Evolutionary conservation across 345 rosid species (phyloP).

Genomic region (Zanthoxylum bungeanum): DNA sequence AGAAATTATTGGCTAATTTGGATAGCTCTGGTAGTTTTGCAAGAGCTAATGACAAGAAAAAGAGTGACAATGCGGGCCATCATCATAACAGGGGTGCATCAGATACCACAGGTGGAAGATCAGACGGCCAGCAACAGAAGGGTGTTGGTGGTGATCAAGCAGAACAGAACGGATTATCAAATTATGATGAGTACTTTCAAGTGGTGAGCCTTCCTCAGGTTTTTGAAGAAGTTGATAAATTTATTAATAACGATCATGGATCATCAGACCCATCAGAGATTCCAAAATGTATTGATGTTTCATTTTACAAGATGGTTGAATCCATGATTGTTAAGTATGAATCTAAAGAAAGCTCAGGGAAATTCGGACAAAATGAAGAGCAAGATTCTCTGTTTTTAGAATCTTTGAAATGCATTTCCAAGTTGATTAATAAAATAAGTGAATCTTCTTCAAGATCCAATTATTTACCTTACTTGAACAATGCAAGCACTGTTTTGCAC

Average conservation of each 20-base stretch:
- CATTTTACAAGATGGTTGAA: constrained; percentile 44
- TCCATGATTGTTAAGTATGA: constrained; percentile 40
- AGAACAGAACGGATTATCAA: neutral
- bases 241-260: constrained; percentile 18
- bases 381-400: constrained; percentile 40
- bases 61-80: neutral
- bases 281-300: constrained; percentile 32
- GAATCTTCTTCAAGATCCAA: constrained; percentile 27
- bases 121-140: constrained; percentile 1
- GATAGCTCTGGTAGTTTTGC: constrained; percentile 32
- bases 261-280: constrained; percentile 25
- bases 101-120: neutral
- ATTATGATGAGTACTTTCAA: neutral
- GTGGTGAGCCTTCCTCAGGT: constrained; percentile 21
- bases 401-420: constrained; percentile 39
- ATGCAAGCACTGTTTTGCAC: constrained; percentile 46
- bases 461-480: constrained; percentile 31
- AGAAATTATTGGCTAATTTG: constrained; percentile 3
- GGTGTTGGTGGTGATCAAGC: neutral
- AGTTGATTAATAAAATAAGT: constrained; percentile 25
- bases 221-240: constrained; percentile 46
- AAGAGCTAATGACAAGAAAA: constrained; percentile 11
- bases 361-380: constrained; percentile 34
- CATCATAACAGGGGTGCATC: neutral
- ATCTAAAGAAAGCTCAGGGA: constrained; percentile 12